Evolutionary conservation across 1,139 yeast genomes (phyloP).

Genomic region (Suhomyces bolitotheri): DNA sequence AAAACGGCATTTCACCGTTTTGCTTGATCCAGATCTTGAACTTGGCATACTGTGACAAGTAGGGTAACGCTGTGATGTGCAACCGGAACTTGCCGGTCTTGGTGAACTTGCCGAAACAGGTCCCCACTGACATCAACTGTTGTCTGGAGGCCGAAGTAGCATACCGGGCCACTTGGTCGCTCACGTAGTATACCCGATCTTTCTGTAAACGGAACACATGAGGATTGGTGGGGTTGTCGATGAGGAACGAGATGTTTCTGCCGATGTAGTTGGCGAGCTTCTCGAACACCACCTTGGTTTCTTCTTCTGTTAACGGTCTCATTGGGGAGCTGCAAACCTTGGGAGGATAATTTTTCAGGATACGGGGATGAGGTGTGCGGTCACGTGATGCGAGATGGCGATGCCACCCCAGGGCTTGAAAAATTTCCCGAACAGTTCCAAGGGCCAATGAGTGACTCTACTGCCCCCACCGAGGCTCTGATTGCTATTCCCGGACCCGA

Average conservation of each 20-base stretch:
- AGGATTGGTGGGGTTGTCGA: constrained; percentile 86
- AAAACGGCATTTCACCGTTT: constrained; percentile 97
- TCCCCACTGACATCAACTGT: constrained; percentile 88
- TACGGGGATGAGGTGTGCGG: constrained; percentile 1
- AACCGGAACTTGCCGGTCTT: constrained; percentile 95
- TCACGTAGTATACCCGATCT: constrained; percentile 91
- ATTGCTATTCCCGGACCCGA: background rate
- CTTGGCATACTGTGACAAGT: constrained; percentile 84
- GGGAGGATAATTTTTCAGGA: constrained; percentile 6
- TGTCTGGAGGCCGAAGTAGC: constrained; percentile 91
- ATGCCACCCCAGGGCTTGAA: too few species aligned
- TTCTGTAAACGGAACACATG: constrained; percentile 95
- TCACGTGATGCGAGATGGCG: constrained; percentile 3
- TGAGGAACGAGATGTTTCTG: constrained; percentile 82
- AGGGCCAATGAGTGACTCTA: constrained; percentile 2
- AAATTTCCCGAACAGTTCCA: background rate
- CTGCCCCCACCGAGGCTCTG: constrained; percentile 3
- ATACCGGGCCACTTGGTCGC: constrained; percentile 76
- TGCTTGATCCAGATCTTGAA: constrained; percentile 95
- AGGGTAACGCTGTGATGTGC: constrained; percentile 87
- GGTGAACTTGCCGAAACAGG: constrained; percentile 94
- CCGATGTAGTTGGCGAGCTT: constrained; percentile 96
- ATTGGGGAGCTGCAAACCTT: constrained; percentile 33
- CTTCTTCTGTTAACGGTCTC: constrained; percentile 97
- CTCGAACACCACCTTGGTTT: constrained; percentile 93